Evolutionary conservation across 2,329 filamentous ascomycete species (phyloP), one percentile per base, ranked within the genome.

Genomic region (Exserohilum rostratum): DNA sequence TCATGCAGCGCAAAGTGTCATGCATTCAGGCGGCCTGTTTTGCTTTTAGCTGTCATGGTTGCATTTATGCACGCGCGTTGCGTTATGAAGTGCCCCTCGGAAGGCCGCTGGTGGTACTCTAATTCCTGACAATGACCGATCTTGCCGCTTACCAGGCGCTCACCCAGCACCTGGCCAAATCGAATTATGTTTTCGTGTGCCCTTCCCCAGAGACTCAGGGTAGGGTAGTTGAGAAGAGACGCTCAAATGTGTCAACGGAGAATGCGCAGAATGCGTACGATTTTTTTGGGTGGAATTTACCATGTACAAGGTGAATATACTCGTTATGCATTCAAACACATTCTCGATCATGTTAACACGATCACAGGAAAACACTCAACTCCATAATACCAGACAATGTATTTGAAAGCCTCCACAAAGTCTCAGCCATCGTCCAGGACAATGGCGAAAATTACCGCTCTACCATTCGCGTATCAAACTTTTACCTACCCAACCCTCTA

Each of bases 201-300:
- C 64, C 62, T 4, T 66, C 64, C 10, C 62, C 64, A 46, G 64
- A 67, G 30, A 61, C 62, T 1, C 57, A 65, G 42, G 58, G 57
- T 0, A 58, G 64, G 40, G 61, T 66, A 11, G 56, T 66, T 6
- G 42, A 54, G 12, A 66, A 61, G 33, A 49, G 64, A 37, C 53
- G 25, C 10, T 56, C 59, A 1, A 31, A 57, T 44, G 27, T 52
- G 13, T 59, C 58, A 1, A 61, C 54, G 22, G 49, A 51, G 50
- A 47, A 63, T 38, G 62, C 64, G 15, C 55, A 57, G 22, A 64
- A 35, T 42, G 53, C 54, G 34, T 42, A 58, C 3, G 64, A 67
- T 44, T 65, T 67, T 47, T 67, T 65, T 47, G 64, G 64, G 2
- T 67, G 64, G 64, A 67, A 54, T 35, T 17, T 67, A 17, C 42